Percentiles rank a stretch among this genome's conserved stretches.
Evolutionary conservation across 108 stramenopile species (phyloP).

Genomic region (Epipyxis sp.): DNA sequence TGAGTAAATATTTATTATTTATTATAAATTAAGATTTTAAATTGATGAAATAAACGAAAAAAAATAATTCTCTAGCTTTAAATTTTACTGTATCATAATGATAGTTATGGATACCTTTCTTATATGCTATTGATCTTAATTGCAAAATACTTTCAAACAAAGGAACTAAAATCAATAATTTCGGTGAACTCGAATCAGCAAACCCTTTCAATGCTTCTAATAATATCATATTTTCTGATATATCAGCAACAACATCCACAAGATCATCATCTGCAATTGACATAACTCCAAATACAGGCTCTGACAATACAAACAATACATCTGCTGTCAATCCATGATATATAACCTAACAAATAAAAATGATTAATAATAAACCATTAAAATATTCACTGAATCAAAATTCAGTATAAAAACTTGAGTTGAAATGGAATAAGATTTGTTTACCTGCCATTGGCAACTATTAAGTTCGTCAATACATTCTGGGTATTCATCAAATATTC

Average conservation of each 20-base stretch:
- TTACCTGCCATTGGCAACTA: slow-evolving; percentile 11
- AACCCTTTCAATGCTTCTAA: neutral
- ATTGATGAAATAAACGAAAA: no score
- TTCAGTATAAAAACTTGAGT: no score
- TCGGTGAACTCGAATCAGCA: neutral
- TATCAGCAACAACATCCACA: neutral
- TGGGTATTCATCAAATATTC: slow-evolving; percentile 3
- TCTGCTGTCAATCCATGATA: neutral
- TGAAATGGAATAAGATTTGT: no score
- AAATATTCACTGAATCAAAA: no score
- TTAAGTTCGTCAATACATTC: slow-evolving; percentile 6
- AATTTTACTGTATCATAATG: no score
- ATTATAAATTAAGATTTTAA: no score
- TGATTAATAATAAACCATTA: no score
- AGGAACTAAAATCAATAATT: neutral
- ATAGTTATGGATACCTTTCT: no score
- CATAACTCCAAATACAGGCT: neutral
- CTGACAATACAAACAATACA: neutral
- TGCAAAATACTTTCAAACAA: neutral
- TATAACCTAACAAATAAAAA: no score
- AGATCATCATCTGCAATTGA: neutral
- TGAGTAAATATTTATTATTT: no score
- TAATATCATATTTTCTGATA: neutral
- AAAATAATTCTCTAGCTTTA: no score
- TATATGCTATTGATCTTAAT: neutral